Evolutionary conservation across 306 rosid species (phyloP), one percentile per base, ranked within the genome.

Genomic region (Ammopiptanthus mongolicus): DNA sequence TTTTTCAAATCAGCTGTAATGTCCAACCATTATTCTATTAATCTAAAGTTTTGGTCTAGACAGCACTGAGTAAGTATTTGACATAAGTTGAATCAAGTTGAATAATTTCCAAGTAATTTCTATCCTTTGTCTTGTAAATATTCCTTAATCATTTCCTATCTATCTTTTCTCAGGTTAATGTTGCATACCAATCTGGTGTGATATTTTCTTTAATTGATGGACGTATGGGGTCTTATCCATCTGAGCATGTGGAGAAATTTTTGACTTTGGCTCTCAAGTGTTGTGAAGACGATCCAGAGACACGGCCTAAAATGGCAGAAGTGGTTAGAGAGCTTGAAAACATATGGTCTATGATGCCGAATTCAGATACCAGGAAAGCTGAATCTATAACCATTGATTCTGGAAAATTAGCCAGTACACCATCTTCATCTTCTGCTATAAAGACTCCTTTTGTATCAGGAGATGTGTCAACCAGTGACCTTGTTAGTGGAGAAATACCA

Each of bases 301-400:
- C 84, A 2, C 85, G 99, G 19, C 98, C 99, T 58, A 87, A 81
- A 57, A 92, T 92, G 94, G 83, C 82, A 17, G 93, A 92, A 67
- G 98, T 92, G 15, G 97, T 86, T 66, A 85, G 97, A 36, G 92
- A 86, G 82, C 98, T 96, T 0, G 98, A 96, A 56, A 86, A 75
- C 67, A 83, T 96, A 69, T 89, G 88, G 88, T 59, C 74, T 36
- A 75, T 88, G 85, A 74, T 89, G 89, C 91, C 98, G 0, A 92
- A 88, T 57, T 81, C 86, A 0, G 92, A 92, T 74, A 79, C 76
- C 29, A 77, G 44, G 78, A 51, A 8, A 21, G 34, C 81, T 3
- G 87, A 71, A 34, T 56, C 82, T 3, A 1, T 42, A 37, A 59
- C 70, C 42, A 15, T 72, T 34, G 77, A 86, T 76, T 72, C 84